phyloP scores from a whole-genome alignment of 352 stramenopile species.

The Globisporangium canariense region DNA sequence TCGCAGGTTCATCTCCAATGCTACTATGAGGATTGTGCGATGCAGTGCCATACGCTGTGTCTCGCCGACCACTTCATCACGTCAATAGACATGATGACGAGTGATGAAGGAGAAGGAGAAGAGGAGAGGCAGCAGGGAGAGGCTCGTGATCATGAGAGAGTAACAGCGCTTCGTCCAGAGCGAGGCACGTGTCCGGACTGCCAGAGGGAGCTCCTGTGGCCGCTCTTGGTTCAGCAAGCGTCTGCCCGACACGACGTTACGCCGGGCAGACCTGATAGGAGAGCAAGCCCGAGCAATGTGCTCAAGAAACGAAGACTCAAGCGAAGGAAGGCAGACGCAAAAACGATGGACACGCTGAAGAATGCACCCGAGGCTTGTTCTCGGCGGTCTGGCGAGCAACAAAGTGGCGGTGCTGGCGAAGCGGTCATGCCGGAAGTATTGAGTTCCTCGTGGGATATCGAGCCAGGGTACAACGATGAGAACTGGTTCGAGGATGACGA shows the following conservation, averaged over 20 bases:
- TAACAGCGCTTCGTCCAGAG: conserved; percentile 12
- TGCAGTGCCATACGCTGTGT: conserved; percentile 44
- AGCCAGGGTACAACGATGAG: conserved; percentile 20
- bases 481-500: conserved; percentile 34
- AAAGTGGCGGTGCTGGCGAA: neutral
- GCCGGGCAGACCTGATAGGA: neutral
- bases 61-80: conserved; percentile 53
- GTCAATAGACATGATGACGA: conserved; percentile 10
- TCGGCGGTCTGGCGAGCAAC: neutral
- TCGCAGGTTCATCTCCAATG: conserved; percentile 24
- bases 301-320: neutral
- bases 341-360: neutral
- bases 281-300: too few relatives aligned
- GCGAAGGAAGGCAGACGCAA: too few relatives aligned
- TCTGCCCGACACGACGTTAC: neutral
- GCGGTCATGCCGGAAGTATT: neutral
- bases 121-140: conserved; percentile 9
- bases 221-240: conserved; percentile 27
- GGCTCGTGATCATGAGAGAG: neutral
- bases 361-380: neutral
- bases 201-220: conserved; percentile 35
- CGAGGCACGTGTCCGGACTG: conserved; percentile 49
- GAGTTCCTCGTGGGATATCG: neutral
- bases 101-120: conserved; percentile 15
- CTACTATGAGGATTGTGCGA: conserved; percentile 39